A percentile compares a stretch with the other conserved stretches of the same genome.
phyloP scores from a whole-genome alignment of 768 basidiomycete genomes.

The Tylopilus sp. region DNA sequence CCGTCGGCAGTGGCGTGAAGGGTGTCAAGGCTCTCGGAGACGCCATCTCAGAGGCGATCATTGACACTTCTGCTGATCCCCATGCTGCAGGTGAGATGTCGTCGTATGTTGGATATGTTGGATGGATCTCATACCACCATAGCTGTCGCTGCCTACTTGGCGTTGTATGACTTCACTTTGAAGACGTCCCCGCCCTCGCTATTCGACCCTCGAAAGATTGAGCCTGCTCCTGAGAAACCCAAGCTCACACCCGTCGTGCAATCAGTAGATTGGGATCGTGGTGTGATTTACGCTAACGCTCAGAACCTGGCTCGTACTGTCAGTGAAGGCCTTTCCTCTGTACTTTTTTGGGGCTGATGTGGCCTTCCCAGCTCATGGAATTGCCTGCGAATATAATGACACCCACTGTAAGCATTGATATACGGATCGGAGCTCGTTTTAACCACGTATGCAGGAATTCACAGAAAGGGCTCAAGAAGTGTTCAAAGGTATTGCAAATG shows the following conservation, averaged over 20 bases:
- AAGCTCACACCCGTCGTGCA: constrained; percentile 42
- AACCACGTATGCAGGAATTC: constrained; percentile 49
- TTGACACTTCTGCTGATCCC: constrained; percentile 66
- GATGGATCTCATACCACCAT: constrained; percentile 1
- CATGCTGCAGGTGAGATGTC: constrained; percentile 65
- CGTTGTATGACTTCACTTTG: constrained; percentile 71
- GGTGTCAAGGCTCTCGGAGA: constrained; percentile 57
- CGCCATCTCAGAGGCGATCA: constrained; percentile 54
- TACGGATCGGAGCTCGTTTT: neutral
- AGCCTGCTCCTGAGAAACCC: constrained; percentile 49
- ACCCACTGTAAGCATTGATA: constrained; percentile 53
- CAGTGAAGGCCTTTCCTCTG: constrained; percentile 14
- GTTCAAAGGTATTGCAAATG: constrained; percentile 62
- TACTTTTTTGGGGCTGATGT: neutral
- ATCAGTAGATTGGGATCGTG: constrained; percentile 65
- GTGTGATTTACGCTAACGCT: constrained; percentile 67
- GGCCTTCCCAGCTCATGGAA: constrained; percentile 64
- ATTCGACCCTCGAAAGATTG: constrained; percentile 59
- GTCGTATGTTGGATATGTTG: neutral
- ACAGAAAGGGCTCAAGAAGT: constrained; percentile 65
- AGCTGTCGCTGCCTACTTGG: constrained; percentile 80
- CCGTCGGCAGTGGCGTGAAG: constrained; percentile 72
- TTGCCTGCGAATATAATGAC: constrained; percentile 84
- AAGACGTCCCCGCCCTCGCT: constrained; percentile 68
- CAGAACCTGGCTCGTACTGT: constrained; percentile 83